These are phyloP conservation scores for Tuber microsphaerosporum DNA, from an alignment of 495 filamentous ascomycete species.

Conservation along the genomic window DNA sequence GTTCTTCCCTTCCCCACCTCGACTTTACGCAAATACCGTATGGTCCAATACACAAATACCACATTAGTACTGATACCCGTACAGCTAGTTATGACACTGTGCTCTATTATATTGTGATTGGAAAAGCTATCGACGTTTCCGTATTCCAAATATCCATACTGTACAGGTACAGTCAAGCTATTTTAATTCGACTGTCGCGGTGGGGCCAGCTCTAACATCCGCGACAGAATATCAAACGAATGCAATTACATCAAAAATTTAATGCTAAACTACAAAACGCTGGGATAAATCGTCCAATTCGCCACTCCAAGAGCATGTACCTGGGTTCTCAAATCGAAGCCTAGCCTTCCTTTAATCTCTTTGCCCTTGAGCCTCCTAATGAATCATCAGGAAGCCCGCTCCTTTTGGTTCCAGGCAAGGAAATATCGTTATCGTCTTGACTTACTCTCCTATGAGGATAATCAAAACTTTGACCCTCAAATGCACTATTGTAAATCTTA, in stretches of 20 bases:
- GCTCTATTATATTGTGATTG: background rate
- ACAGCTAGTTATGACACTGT: background rate
- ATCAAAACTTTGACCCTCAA: conserved; percentile 75
- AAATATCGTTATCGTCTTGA: conserved; percentile 90
- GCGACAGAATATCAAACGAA: background rate
- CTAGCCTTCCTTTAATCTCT: conserved; percentile 60
- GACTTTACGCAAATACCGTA: background rate
- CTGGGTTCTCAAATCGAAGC: background rate
- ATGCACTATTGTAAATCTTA: conserved; percentile 69
- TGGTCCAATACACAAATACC: background rate
- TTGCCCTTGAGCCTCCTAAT: conserved; percentile 54
- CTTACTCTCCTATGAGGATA: conserved; percentile 87
- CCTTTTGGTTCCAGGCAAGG: conserved; percentile 83
- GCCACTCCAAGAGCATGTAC: background rate
- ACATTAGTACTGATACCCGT: background rate
- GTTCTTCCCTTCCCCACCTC: background rate
- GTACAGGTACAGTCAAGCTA: background rate
- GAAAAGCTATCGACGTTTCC: background rate
- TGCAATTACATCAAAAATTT: background rate
- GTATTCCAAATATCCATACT: background rate
- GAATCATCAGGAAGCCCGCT: conserved; percentile 81
- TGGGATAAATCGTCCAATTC: background rate
- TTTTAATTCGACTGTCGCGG: background rate
- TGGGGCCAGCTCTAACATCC: background rate
- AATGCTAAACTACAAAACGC: background rate